Base-by-base conservation (phyloP, 805 yeast species). In the Myxozyma neotropica region DNA sequence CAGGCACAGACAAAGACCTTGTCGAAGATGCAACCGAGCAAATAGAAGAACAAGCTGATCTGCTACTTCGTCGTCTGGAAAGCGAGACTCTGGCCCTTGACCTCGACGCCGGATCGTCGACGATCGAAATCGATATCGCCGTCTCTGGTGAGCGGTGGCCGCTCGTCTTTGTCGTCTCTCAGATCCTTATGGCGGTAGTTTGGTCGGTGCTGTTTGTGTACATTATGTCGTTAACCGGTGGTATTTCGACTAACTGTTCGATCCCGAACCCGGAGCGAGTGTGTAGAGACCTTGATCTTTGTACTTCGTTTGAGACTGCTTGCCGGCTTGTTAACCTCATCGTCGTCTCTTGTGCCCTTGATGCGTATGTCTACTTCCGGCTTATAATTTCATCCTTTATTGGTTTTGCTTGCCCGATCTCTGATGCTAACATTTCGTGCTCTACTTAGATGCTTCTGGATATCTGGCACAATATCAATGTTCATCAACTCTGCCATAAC, bases 401-500 rank as follows among this genome's bases (percentile, higher is more conserved):
- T 12, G 17, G 36, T 5, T 13, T 24, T n/a, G 2, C 39, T 40
- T 33, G 21, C 10, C 7, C 26, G 17, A 31, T 10, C 21, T 12
- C 13, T 8, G 43, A 17, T 26, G 27, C 52, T 54, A 54, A 46
- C 36, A 24, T 3, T 21, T 23, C 4, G 15, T 29, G 10, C 10
- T 29, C 10, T 29, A 29, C 10, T 29, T 15, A 57, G 60, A 17
- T 46, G 54, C 15, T 52, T 55, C 38, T 59, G 63, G 63, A 24
- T 55, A 10, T 50, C 56, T 1, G 63, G 63, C 15, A 59, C 63
- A 1, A 26, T 59, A 15, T 55, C 59, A 15, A 45, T 59, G 63
- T 59, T 59, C 42, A 23, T 59, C 7, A 55, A 42, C 57, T 55
- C 59, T 15, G 63, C 63, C 5, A 45, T 59, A 12, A 55, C 63